These are phyloP conservation scores for Tetracladium maxilliforme DNA, from an alignment of 2,329 filamentous ascomycete species.

Conservation along the genomic window DNA sequence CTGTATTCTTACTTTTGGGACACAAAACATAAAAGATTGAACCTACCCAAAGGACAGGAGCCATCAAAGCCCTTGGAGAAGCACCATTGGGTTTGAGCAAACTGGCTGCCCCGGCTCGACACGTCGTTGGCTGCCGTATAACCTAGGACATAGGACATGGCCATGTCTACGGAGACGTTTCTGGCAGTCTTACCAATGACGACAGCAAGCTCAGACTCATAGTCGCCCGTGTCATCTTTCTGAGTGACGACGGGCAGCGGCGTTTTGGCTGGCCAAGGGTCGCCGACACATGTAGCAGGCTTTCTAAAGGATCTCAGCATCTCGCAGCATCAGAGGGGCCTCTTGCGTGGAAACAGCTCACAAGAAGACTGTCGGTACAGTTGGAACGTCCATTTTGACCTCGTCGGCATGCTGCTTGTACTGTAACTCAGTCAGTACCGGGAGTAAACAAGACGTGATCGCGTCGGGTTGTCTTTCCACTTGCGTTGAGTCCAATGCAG, in stretches of 20 bases:
- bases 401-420: constrained; percentile 29
- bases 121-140: constrained; percentile 43
- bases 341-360: constrained; percentile 11
- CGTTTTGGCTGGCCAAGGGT: constrained; percentile 17
- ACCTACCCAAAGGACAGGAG: constrained; percentile 26
- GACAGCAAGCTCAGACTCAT: constrained; percentile 33
- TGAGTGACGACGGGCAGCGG: constrained; percentile 28
- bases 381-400: constrained; percentile 25
- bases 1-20: too few relatives aligned
- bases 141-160: constrained; percentile 34
- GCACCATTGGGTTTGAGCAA: constrained; percentile 30
- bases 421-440: constrained; percentile 9
- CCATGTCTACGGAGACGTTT: constrained; percentile 29
- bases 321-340: too few relatives aligned
- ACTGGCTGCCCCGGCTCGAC: constrained; percentile 33
- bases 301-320: too few relatives aligned
- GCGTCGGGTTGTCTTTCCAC: constrained; percentile 4
- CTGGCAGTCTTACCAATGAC: constrained; percentile 30
- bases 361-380: constrained; percentile 20
- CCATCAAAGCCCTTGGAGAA: constrained; percentile 35
- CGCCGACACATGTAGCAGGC: constrained; percentile 1
- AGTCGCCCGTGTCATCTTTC: constrained; percentile 26
- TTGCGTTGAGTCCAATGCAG: constrained; percentile 34
- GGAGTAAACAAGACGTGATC: neutral
- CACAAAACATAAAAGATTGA: neutral